phyloP scores from a whole-genome alignment of 179 eudicot species.

The Spergularia azorica region DNA sequence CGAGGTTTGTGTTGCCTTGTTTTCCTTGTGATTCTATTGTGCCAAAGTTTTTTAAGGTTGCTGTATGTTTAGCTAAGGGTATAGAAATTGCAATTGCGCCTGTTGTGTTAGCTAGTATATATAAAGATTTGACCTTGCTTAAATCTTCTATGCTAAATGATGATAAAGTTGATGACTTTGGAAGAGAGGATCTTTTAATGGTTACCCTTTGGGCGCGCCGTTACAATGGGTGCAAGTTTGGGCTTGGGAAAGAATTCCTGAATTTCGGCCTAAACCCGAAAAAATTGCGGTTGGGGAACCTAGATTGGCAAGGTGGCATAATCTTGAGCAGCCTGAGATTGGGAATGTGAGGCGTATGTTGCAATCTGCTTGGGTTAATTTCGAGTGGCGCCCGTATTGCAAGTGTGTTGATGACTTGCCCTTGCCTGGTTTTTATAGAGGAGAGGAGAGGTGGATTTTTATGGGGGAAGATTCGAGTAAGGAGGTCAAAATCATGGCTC shows the following conservation, averaged over 20 bases:
- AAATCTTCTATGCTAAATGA: constrained; percentile 25
- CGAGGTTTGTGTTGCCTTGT: constrained; percentile 50
- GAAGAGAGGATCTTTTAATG: constrained; percentile 22
- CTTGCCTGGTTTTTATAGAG: constrained; percentile 12
- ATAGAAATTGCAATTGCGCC: constrained; percentile 41
- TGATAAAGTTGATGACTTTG: constrained; percentile 13
- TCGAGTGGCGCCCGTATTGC: constrained; percentile 39
- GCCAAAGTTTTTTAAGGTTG: constrained; percentile 35
- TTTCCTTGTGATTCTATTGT: constrained; percentile 11
- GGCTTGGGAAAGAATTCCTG: constrained; percentile 55
- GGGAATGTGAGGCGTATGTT: constrained; percentile 38
- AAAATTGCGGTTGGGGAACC: constrained; percentile 24
- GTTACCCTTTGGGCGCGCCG: constrained; percentile 39
- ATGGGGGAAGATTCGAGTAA: constrained; percentile 19
- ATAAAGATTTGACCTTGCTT: constrained; percentile 44
- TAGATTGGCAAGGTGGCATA: constrained; percentile 34
- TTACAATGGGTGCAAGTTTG: constrained; percentile 47
- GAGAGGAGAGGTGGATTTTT: constrained; percentile 15
- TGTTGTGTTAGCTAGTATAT: constrained; percentile 44
- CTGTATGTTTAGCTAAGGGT: constrained; percentile 46
- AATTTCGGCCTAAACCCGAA: constrained; percentile 35
- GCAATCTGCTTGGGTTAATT: constrained; percentile 28
- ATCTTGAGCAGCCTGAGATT: constrained; percentile 18
- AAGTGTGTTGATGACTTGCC: constrained; percentile 27
- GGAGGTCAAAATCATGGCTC: constrained; percentile 21